phyloP scores from a whole-genome alignment of 768 basidiomycete species.

The Termitomyces sp. region DNA sequence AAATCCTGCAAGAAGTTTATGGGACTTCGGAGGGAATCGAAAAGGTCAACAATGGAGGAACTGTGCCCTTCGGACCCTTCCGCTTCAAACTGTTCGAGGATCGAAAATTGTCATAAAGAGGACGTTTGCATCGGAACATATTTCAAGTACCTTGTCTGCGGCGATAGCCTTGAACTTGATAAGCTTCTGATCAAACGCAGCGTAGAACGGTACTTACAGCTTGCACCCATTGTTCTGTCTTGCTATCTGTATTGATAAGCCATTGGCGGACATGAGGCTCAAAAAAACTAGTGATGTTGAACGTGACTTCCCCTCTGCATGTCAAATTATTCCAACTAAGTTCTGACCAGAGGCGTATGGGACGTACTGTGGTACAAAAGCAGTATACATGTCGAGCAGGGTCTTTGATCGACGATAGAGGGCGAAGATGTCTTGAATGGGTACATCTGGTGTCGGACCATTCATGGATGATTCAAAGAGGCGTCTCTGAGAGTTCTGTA shows the following conservation, averaged over 20 bases:
- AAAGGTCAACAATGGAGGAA: conserved; percentile 96
- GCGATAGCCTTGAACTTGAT: conserved; percentile 50
- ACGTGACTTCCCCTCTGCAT: conserved; percentile 48
- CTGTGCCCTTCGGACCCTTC: conserved; percentile 80
- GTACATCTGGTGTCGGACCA: conserved; percentile 81
- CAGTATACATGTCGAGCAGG: conserved; percentile 72
- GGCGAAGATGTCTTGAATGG: conserved; percentile 86
- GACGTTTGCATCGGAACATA: background rate
- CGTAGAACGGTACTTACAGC: conserved; percentile 50
- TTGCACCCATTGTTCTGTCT: conserved; percentile 93
- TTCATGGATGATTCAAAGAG: conserved; percentile 82
- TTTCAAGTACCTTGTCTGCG: conserved; percentile 48
- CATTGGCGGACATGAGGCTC: conserved; percentile 85
- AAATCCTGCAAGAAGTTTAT: conserved; percentile 84
- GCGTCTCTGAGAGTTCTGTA: conserved; percentile 66
- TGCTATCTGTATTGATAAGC: conserved; percentile 83
- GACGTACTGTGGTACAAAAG: conserved; percentile 75
- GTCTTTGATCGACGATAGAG: conserved; percentile 77
- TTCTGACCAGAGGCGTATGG: background rate
- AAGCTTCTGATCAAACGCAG: background rate
- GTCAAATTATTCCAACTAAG: conserved; percentile 3
- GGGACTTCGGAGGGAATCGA: conserved; percentile 89
- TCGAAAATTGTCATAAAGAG: background rate
- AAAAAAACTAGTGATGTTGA: conserved; percentile 76
- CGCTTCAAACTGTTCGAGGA: conserved; percentile 57